Evolutionary conservation across 2,329 filamentous ascomycete species (phyloP).

Genomic region (Ophiostoma piceae): DNA sequence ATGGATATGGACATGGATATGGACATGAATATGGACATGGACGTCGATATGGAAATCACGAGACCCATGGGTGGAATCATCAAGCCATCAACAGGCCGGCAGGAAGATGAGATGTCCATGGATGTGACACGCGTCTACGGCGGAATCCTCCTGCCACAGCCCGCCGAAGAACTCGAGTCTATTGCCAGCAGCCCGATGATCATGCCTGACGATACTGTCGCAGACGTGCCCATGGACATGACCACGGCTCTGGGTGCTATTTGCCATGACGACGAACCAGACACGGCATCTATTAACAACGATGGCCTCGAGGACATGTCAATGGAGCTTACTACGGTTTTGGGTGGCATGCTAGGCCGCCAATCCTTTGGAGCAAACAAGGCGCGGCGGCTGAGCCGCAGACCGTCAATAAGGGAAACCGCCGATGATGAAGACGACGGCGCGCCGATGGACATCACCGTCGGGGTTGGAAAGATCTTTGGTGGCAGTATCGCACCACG

Average conservation of each 20-base stretch:
- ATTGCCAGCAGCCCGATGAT: constrained; percentile 30
- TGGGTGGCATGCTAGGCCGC: constrained; percentile 48
- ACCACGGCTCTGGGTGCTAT: constrained; percentile 75
- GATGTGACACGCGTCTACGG: constrained; percentile 83
- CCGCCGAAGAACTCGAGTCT: constrained; percentile 24
- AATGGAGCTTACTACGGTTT: constrained; percentile 69
- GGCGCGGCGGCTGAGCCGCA: constrained; percentile 26
- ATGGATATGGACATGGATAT: constrained; percentile 40
- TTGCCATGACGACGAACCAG: constrained; percentile 31
- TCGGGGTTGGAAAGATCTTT: constrained; percentile 52
- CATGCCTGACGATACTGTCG: constrained; percentile 53
- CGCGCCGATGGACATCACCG: constrained; percentile 56
- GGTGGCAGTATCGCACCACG: constrained; percentile 20
- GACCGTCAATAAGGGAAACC: constrained; percentile 30
- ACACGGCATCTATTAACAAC: constrained; percentile 36
- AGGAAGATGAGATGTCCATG: constrained; percentile 72
- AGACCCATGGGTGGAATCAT: constrained; percentile 44
- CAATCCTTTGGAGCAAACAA: constrained; percentile 22
- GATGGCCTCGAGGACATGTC: constrained; percentile 63
- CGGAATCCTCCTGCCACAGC: constrained; percentile 58
- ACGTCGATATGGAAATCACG: constrained; percentile 41
- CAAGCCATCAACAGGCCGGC: constrained; percentile 23
- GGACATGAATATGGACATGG: constrained; percentile 42
- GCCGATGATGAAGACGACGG: constrained; percentile 23
- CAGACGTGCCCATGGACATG: constrained; percentile 62